phyloP scores from a whole-genome alignment of 805 yeast genomes.

The Zygotorulaspora florentina region DNA sequence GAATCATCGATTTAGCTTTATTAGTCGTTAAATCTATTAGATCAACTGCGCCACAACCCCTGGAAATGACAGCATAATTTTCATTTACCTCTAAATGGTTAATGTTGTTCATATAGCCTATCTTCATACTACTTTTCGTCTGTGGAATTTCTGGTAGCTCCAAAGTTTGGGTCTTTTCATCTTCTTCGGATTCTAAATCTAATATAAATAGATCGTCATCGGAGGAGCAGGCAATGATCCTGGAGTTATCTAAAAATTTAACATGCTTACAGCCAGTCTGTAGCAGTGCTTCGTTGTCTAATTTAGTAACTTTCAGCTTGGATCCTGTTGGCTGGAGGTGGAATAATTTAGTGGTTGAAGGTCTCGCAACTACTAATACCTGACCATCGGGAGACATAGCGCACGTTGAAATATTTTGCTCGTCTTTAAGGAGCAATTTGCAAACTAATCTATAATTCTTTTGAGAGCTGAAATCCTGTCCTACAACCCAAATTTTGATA shows the following conservation, averaged over 20 bases:
- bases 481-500: slow-evolving; percentile 74
- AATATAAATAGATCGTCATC: slow-evolving; percentile 57
- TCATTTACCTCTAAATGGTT: slow-evolving; percentile 49
- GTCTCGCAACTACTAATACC: slow-evolving; percentile 67
- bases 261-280: slow-evolving; percentile 55
- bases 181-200: slow-evolving; percentile 40
- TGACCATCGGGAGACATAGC: slow-evolving; percentile 62
- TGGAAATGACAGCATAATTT: slow-evolving; percentile 53
- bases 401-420: slow-evolving; percentile 72
- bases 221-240: slow-evolving; percentile 50
- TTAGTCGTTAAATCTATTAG: slow-evolving; percentile 31
- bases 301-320: slow-evolving; percentile 48
- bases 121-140: slow-evolving; percentile 31
- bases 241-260: slow-evolving; percentile 43
- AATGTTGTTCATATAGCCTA: slow-evolving; percentile 49
- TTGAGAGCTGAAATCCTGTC: slow-evolving; percentile 28
- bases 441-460: slow-evolving; percentile 49
- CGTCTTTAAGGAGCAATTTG: slow-evolving; percentile 64
- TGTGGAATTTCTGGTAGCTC: slow-evolving; percentile 40
- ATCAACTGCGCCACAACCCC: slow-evolving; percentile 66
- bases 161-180: slow-evolving; percentile 37
- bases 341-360: slow-evolving; percentile 65
- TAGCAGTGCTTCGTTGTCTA: slow-evolving; percentile 39
- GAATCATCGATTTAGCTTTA: slow-evolving; percentile 45
- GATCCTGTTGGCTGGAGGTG: slow-evolving; percentile 43